Conservation (phyloP, 2,329 filamentous ascomycete species). For the Verticillium tricorpus region DNA sequence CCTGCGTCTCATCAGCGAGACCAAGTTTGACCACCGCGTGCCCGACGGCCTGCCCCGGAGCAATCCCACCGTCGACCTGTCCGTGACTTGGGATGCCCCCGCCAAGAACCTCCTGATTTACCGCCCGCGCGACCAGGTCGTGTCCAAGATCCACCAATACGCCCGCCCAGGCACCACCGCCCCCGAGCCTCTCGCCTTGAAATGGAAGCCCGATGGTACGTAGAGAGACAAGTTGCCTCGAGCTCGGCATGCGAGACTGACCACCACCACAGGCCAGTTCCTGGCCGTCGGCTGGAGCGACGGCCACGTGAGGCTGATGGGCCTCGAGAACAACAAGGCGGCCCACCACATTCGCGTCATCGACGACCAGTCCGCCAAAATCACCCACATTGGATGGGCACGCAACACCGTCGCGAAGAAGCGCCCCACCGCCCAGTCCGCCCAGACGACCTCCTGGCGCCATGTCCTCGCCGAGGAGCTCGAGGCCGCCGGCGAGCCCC, state of each 20-base stretch:
- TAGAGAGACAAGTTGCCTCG: neutral
- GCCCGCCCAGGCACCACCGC: slow-evolving; percentile 33
- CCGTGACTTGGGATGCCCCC: slow-evolving; percentile 64
- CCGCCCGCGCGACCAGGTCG: slow-evolving; percentile 68
- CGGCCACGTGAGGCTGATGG: slow-evolving; percentile 70
- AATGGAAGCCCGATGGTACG: slow-evolving; percentile 66
- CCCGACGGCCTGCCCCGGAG: slow-evolving; percentile 60
- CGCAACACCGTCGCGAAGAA: slow-evolving; percentile 35
- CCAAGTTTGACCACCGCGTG: slow-evolving; percentile 50
- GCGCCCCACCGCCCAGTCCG: slow-evolving; percentile 5
- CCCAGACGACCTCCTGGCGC: slow-evolving; percentile 20
- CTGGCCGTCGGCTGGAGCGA: slow-evolving; percentile 83
- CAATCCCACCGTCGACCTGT: slow-evolving; percentile 81
- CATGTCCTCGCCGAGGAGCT: slow-evolving; percentile 21
- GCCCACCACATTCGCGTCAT: slow-evolving; percentile 65
- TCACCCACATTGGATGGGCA: slow-evolving; percentile 52
- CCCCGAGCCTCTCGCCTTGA: slow-evolving; percentile 43
- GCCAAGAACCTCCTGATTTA: slow-evolving; percentile 70
- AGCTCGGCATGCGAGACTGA: no score
- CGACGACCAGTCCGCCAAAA: slow-evolving; percentile 34
- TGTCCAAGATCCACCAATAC: slow-evolving; percentile 47
- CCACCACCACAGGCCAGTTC: slow-evolving; percentile 55
- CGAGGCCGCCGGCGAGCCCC: slow-evolving; percentile 17
- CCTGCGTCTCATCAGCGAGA: slow-evolving; percentile 51
- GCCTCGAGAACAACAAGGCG: slow-evolving; percentile 75